Evolutionary conservation across 1,284 basidiomycete species (phyloP).

Genomic region (Austropuccinia psidii): DNA sequence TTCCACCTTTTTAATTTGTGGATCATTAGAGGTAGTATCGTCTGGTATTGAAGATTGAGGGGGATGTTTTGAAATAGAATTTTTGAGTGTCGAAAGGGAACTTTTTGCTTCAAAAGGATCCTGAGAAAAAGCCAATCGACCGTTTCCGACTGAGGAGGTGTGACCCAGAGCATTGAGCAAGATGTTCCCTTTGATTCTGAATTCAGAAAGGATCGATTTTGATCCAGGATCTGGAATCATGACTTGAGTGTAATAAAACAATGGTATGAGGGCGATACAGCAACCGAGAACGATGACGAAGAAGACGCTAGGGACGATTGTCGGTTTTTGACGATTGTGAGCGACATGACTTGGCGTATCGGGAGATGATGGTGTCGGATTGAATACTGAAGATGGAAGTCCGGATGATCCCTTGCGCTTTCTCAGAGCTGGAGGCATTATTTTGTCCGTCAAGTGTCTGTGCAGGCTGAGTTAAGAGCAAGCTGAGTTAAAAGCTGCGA

Average conservation of each 20-base stretch:
- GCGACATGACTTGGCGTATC: slow-evolving; percentile 5
- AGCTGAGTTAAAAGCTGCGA: too few relatives aligned
- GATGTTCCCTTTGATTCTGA: slow-evolving; percentile 18
- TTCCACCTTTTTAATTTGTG: neutral
- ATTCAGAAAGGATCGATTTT: slow-evolving; percentile 14
- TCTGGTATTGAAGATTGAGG: neutral
- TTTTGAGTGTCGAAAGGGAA: neutral
- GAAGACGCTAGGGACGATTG: slow-evolving; percentile 30
- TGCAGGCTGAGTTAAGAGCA: too few relatives aligned
- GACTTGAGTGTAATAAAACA: slow-evolving; percentile 34
- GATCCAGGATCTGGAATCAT: slow-evolving; percentile 31
- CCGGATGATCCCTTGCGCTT: neutral
- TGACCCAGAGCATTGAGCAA: slow-evolving; percentile 22
- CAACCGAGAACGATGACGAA: slow-evolving; percentile 6
- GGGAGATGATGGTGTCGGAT: slow-evolving; percentile 6
- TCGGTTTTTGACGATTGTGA: slow-evolving; percentile 17
- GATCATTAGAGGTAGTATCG: neutral
- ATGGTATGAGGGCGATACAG: slow-evolving; percentile 16
- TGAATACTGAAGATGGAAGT: neutral
- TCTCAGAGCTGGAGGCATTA: slow-evolving; percentile 18
- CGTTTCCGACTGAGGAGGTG: neutral
- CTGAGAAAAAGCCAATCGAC: slow-evolving; percentile 9
- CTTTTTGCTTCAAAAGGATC: too few relatives aligned
- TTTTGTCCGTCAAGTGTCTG: too few relatives aligned
- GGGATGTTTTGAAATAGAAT: too few relatives aligned